Percentiles rank a stretch among this genome's conserved stretches.
phyloP scores from a whole-genome alignment of 805 yeast genomes.

The Candida sakaeoensis region DNA sequence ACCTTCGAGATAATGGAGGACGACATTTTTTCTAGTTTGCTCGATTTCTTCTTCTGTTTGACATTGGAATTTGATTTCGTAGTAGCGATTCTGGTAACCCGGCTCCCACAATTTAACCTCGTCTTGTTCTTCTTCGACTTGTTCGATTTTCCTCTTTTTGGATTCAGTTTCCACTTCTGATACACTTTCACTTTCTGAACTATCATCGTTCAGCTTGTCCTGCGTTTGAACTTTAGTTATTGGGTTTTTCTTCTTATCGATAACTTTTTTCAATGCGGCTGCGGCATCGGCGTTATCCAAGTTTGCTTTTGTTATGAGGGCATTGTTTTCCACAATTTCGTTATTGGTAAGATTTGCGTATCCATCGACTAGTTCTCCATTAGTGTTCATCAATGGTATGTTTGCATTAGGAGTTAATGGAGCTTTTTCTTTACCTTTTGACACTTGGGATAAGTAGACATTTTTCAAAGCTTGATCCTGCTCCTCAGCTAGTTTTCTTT shows the following conservation, averaged over 20 bases:
- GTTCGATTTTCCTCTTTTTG: slow-evolving; percentile 18
- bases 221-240: slow-evolving; percentile 44
- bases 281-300: slow-evolving; percentile 70
- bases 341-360: slow-evolving; percentile 59
- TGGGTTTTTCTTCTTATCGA: slow-evolving; percentile 23
- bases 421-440: slow-evolving; percentile 74
- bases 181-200: slow-evolving; percentile 3
- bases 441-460: slow-evolving; percentile 47
- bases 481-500: slow-evolving; percentile 48
- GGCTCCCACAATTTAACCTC: slow-evolving; percentile 75
- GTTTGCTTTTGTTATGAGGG: slow-evolving; percentile 63
- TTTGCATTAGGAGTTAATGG: slow-evolving; percentile 65
- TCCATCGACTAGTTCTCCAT: slow-evolving; percentile 71
- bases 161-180: slow-evolving; percentile 3
- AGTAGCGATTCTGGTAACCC: slow-evolving; percentile 83
- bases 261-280: slow-evolving; percentile 45
- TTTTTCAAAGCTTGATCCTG: slow-evolving; percentile 44
- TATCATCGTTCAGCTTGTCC: slow-evolving; percentile 11
- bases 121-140: slow-evolving; percentile 28
- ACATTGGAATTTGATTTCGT: slow-evolving; percentile 66
- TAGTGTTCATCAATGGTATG: slow-evolving; percentile 71
- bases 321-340: slow-evolving; percentile 65
- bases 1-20: slow-evolving; percentile 80
- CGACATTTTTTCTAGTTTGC: slow-evolving; percentile 55
- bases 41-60: slow-evolving; percentile 51